A percentile compares a stretch with the other conserved stretches of the same genome.
These are phyloP conservation scores for Dittrichia graveolens DNA, from an alignment of 129 eudicot species.

Conservation along the genomic window DNA sequence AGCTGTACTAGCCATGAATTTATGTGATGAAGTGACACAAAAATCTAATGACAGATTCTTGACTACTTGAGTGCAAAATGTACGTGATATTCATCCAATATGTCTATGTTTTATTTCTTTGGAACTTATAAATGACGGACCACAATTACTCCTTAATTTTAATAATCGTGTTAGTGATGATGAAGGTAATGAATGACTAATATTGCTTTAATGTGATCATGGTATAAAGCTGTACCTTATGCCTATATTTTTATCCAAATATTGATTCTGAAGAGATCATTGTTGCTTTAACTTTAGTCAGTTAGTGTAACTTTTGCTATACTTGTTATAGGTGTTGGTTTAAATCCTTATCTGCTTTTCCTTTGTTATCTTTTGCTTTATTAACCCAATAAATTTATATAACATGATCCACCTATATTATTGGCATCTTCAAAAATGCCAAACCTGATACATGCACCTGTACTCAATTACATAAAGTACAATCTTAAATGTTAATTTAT, in stretches of 20 bases:
- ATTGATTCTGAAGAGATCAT: neutral
- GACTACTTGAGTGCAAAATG: too few species aligned
- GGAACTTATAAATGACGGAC: neutral
- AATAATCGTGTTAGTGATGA: slow-evolving; percentile 1
- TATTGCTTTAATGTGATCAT: slow-evolving; percentile 9
- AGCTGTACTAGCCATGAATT: too few species aligned
- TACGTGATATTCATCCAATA: neutral
- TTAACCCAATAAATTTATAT: slow-evolving; percentile 5
- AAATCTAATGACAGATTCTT: too few species aligned
- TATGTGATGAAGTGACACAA: too few species aligned
- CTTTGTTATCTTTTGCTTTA: slow-evolving; percentile 8
- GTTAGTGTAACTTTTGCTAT: slow-evolving; percentile 1
- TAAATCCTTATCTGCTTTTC: slow-evolving; percentile 1
- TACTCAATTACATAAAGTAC: neutral
- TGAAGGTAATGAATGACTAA: slow-evolving; percentile 3
- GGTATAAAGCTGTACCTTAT: neutral
- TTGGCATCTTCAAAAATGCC: neutral
- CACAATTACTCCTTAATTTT: neutral
- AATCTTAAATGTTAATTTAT: too few species aligned
- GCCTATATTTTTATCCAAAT: too few species aligned
- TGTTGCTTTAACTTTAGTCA: neutral
- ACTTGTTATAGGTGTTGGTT: slow-evolving; percentile 1
- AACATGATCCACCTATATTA: neutral
- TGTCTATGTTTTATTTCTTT: neutral
- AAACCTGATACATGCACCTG: neutral